Conservation (phyloP, 2,329 filamentous ascomycete species). For the Ascocoryne sarcoides region DNA sequence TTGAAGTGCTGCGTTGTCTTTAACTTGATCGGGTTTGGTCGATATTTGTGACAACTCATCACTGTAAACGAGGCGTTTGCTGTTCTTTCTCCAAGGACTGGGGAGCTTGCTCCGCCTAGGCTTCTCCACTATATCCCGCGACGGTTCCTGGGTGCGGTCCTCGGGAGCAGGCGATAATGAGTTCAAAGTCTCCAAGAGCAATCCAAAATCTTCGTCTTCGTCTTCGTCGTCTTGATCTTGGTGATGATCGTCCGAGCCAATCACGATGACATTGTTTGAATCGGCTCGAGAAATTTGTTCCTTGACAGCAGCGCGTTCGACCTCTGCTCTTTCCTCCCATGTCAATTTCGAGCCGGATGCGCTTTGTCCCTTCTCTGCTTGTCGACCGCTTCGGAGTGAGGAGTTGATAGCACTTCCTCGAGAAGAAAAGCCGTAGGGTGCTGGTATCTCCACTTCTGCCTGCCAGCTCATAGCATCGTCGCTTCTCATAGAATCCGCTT, state of each 20-base stretch:
- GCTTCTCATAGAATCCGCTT: constrained; percentile 9
- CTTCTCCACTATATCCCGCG: constrained; percentile 14
- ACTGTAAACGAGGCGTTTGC: constrained; percentile 24
- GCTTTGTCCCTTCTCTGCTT: neutral
- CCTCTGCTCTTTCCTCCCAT: constrained; percentile 17
- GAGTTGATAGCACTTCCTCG: neutral
- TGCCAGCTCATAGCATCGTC: constrained; percentile 26
- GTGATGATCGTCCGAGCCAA: constrained; percentile 19
- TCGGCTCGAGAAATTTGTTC: constrained; percentile 17
- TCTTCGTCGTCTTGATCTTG: constrained; percentile 2
- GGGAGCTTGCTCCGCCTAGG: constrained; percentile 25
- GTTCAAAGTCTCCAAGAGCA: constrained; percentile 27
- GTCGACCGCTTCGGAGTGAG: neutral
- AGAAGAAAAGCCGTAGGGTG: neutral
- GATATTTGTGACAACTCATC: constrained; percentile 23
- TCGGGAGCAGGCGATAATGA: constrained; percentile 23
- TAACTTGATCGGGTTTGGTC: constrained; percentile 7
- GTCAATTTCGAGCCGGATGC: neutral
- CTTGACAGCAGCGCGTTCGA: constrained; percentile 21
- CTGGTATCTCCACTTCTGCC: constrained; percentile 17
- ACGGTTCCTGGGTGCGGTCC: constrained; percentile 6
- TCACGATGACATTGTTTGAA: constrained; percentile 18
- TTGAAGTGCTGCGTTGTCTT: neutral
- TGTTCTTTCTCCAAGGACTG: constrained; percentile 27
- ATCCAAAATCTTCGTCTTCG: constrained; percentile 25